Evolutionary conservation across 768 basidiomycete genomes (phyloP), one percentile per base, ranked within the genome.

Genomic region (Calocera cornea): DNA sequence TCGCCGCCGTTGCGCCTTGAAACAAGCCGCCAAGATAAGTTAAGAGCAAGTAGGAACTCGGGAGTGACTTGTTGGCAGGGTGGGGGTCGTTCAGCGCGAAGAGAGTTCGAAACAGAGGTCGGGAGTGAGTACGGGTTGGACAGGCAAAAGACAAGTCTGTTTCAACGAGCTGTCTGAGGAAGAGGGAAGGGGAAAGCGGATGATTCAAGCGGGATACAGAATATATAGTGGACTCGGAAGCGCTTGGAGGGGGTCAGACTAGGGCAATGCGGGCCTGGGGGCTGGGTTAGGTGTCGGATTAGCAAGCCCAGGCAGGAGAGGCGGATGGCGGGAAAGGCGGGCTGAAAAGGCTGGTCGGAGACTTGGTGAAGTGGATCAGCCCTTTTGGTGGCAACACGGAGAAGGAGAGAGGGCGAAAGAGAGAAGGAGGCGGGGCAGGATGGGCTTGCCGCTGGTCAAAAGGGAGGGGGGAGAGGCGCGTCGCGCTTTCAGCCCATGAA

Each of bases 391-490:
- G 19, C 24, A 60, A 22, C 8, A 2, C 14, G 31, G 54, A 33
- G 31, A 60, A 33, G 31, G 54, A 60, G 27, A 60, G 31, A 60
- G 54, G 19, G 54, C 7, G 54, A 60, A 60, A 60, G 54, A 60
- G 54, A 33, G 54, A 60, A 60, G 54, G 54, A 60, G 54, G 54
- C 54, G 54, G 54, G 31, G 54, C 54, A 60, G 31, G 5, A 8
- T 47, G 44, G 44, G 44, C 44, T 47, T 17, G 44, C 44, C 24
- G 54, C 54, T 60, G 54, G 22, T 60, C 27, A 60, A 60, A 60
- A 60, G 54, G 54, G 54, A n/a, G n/a, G n/a, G n/a, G n/a, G n/a
- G n/a, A n/a, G 54, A 60, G 54, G 54, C 54, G 54, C 54, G 54
- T 16, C 54, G 54, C 54, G 54, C 24, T 60, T 33, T 33, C 54